Conservation (phyloP, 257 asterid genomes). For the Solanum rostratum region DNA sequence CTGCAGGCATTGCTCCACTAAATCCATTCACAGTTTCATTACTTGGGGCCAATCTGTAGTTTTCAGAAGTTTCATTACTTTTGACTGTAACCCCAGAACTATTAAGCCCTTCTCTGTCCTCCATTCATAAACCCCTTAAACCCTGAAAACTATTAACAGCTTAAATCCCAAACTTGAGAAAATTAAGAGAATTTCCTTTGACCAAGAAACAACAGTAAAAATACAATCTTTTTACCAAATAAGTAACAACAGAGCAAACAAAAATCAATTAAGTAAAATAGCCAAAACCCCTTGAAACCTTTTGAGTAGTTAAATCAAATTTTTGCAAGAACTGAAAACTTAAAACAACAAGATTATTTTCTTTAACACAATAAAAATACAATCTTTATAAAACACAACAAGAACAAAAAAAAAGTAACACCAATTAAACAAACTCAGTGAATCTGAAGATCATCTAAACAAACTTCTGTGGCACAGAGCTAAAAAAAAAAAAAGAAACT, state of each 20-base stretch:
- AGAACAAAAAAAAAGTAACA: conserved; percentile 5
- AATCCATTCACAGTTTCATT: conserved; percentile 29
- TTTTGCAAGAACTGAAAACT: neutral
- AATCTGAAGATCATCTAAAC: too few species aligned
- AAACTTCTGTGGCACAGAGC: too few species aligned
- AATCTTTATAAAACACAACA: neutral
- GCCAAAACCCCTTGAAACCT: neutral
- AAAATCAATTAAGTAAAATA: neutral
- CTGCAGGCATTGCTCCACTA: conserved; percentile 39
- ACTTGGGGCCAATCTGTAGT: conserved; percentile 43
- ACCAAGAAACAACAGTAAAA: neutral
- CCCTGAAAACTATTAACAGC: neutral
- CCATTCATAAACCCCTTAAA: conserved; percentile 49
- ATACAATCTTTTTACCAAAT: conserved; percentile 1
- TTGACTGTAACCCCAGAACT: conserved; percentile 34
- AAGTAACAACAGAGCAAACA: neutral
- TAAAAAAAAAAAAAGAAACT: conserved; percentile 2
- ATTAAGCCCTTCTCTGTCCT: conserved; percentile 51
- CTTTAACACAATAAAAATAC: neutral
- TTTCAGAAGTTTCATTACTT: conserved; percentile 50
- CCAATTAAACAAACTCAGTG: neutral
- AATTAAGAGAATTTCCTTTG: neutral
- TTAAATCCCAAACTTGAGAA: neutral
- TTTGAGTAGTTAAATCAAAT: too few species aligned
- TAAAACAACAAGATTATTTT: neutral